Conservation (phyloP, 2,329 filamentous ascomycete genomes). For the Scorias spongiosa region DNA sequence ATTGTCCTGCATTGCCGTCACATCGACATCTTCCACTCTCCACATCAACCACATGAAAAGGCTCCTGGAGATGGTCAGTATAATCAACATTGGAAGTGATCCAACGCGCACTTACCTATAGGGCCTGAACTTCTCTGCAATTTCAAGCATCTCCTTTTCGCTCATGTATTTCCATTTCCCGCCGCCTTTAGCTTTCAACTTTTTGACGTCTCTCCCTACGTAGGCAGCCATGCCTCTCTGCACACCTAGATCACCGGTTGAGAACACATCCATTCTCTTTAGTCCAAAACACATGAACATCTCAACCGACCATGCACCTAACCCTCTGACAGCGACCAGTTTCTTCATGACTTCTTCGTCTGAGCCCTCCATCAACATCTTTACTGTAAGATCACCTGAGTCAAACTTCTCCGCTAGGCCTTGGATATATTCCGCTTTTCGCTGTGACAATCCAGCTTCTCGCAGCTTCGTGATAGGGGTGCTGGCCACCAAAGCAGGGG, state of each 20-base stretch:
- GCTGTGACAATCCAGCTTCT: slow-evolving; percentile 74
- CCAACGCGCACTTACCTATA: slow-evolving; percentile 43
- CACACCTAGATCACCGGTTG: slow-evolving; percentile 79
- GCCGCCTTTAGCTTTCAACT: slow-evolving; percentile 61
- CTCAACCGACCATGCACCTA: slow-evolving; percentile 85
- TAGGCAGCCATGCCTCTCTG: slow-evolving; percentile 90
- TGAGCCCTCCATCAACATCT: slow-evolving; percentile 59
- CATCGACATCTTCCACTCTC: slow-evolving; percentile 66
- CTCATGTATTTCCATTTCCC: slow-evolving; percentile 98
- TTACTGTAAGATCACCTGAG: slow-evolving; percentile 56
- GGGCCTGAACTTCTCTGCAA: slow-evolving; percentile 65
- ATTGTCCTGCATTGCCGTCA: slow-evolving; percentile 32
- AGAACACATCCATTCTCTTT: slow-evolving; percentile 89
- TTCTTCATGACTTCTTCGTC: slow-evolving; percentile 77
- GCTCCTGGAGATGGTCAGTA: slow-evolving; percentile 36
- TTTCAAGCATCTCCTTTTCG: slow-evolving; percentile 78
- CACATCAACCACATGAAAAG: slow-evolving; percentile 99
- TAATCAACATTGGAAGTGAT: slow-evolving; percentile 4
- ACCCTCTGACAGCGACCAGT: slow-evolving; percentile 69
- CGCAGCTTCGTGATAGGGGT: slow-evolving; percentile 54
- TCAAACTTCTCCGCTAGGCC: slow-evolving; percentile 73
- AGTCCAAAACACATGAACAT: slow-evolving; percentile 98
- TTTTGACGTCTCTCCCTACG: slow-evolving; percentile 65
- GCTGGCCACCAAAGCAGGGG: slow-evolving; percentile 54
- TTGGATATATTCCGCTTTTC: slow-evolving; percentile 89